Base-by-base conservation (phyloP, 768 basidiomycete species). In the Fomitopsis serialis region DNA sequence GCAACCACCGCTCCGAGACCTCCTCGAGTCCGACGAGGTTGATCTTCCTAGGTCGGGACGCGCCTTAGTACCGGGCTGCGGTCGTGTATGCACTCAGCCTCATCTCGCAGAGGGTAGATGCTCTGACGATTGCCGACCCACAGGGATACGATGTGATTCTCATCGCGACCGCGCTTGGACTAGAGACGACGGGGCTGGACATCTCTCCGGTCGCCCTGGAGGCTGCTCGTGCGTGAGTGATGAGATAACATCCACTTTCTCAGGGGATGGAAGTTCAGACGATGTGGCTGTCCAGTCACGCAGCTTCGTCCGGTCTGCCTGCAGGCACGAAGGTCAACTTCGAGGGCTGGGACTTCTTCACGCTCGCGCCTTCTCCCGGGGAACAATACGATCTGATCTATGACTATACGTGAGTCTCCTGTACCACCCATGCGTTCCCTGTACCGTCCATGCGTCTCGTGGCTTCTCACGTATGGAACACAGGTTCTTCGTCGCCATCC, bases 401-500 rank as follows among this genome's bases (percentile, higher is more conserved):
- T 59, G 87, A 87, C 63, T 84, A 84, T 62, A 87, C 85, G 79
- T 74, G 45, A 61, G 59, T 59, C 11, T 11, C 8, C 6, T 11
- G 22, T 19, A 23, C 42, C 24, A 48, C 17, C 25, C 34, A 9
- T 50, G 21, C 23, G n/a, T n/a, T n/a, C 34, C 34, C 34, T 9
- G 34, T 35, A 35, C 15, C 34, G 15, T 35, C 34, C 15, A 12
- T 15, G 54, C 21, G 34, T 47, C 32, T n/a, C 13, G 19, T 27
- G 25, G 13, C 7, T 22, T n/a, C n/a, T n/a, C n/a, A n/a, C n/a
- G n/a, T n/a, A n/a, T n/a, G n/a, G 17, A 10, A 23, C 9, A 15
- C 54, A 85, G 83, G 1, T 87, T 89, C 70, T 89, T 90, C 65
- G 83, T 83, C 43, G 86, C 87, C 2, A 81, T 89, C 23, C 80